phyloP scores from a whole-genome alignment of 2,329 filamentous ascomycete genomes.

The Hypoxylon sp. region DNA sequence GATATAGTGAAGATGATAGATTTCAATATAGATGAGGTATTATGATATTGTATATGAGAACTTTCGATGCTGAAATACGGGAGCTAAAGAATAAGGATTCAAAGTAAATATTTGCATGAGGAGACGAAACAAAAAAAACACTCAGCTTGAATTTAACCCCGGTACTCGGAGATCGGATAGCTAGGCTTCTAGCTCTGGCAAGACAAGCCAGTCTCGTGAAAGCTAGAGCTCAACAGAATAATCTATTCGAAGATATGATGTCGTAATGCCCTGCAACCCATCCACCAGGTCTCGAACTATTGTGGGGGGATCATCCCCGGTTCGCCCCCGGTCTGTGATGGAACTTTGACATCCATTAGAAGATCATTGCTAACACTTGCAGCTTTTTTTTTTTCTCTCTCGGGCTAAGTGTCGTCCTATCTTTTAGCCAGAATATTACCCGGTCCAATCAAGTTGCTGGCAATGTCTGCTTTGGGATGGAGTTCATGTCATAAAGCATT shows the following conservation, averaged over 20 bases:
- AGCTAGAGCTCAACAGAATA: constrained; percentile 14
- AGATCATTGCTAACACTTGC: constrained; percentile 22
- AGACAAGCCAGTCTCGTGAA: constrained; percentile 25
- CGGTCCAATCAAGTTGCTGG: constrained; percentile 33
- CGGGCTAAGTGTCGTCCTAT: constrained; percentile 26
- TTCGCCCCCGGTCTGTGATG: constrained; percentile 25
- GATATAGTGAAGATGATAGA: background rate
- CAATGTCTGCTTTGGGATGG: constrained; percentile 10
- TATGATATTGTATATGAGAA: too few species aligned
- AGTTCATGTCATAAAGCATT: constrained; percentile 5
- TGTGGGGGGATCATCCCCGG: constrained; percentile 30
- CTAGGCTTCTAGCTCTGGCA: constrained; percentile 18
- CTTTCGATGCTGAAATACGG: too few species aligned
- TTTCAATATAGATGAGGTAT: constrained; percentile 17
- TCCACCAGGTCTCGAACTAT: constrained; percentile 22
- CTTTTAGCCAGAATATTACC: constrained; percentile 29
- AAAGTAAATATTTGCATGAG: constrained; percentile 27
- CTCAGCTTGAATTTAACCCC: constrained; percentile 8
- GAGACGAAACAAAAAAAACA: constrained; percentile 22
- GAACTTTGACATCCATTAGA: constrained; percentile 15
- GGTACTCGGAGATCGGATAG: constrained; percentile 34
- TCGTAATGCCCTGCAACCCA: constrained; percentile 30
- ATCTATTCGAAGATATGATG: constrained; percentile 24
- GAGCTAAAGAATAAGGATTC: constrained; percentile 2
- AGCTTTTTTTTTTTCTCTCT: constrained; percentile 10